Evolutionary conservation across 768 basidiomycete genomes (phyloP), one percentile per base, ranked within the genome.

Genomic region (Tulasnella sp.): DNA sequence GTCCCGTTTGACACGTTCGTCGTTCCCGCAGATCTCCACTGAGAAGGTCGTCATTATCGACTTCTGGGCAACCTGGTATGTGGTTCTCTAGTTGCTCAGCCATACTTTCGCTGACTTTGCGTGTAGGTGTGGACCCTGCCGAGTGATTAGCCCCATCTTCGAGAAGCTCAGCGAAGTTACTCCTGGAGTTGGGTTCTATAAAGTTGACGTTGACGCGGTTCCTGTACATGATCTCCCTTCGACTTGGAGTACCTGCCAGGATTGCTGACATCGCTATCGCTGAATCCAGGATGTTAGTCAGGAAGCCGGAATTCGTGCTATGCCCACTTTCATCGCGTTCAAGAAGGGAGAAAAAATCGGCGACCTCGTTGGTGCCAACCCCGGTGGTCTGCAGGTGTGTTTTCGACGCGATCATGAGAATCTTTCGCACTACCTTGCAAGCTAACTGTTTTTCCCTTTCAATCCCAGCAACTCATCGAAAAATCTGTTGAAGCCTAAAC

Each of bases 101-200:
- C 26, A 59, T 26, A 2, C 26, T 29, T 1, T 59, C 47, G 47
- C 47, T 52, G n/a, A 52, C 5, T 29, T 52, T 22, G 11, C 19
- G 52, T 2, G 17, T 16, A 37, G 64, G 64, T 71, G 70, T 64
- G 70, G 70, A 11, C 70, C 70, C 16, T 71, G 70, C 70, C 32
- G 62, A 4, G 22, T 71, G 65, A 71, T 71, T 19, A 62, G 47
- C n/a, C 47, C 47, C 11, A 22, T 52, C 3, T 52, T 52, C n/a
- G 47, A 52, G 47, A 22, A 52, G 2, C 3, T 52, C 3, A 19
- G 44, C 44, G 44, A 47, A 3, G 6, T n/a, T 8, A n/a, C 26
- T 7, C 7, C 2, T 11, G 47, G 14, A 6, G 47, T 22, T 52
- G 47, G 29, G 19, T 52, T n/a, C 47, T 52, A 52, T 52, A 52